A percentile compares a stretch with the other conserved stretches of the same genome.
Conservation (phyloP, 2,329 filamentous ascomycete genomes). For the Trichophyton simii region DNA sequence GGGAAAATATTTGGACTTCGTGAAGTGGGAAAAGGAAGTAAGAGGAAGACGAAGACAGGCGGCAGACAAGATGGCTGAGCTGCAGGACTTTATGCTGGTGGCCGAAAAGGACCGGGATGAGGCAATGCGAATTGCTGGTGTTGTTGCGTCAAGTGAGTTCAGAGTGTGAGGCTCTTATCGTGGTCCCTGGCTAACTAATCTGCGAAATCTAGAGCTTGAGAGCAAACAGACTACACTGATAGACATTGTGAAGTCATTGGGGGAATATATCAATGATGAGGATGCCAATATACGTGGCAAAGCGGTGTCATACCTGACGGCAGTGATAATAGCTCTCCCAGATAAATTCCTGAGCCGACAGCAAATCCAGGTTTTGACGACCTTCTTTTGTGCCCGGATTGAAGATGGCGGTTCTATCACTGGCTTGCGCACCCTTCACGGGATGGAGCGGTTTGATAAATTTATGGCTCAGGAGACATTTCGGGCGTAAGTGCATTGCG, state of each 20-base stretch:
- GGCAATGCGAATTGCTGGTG: constrained; percentile 33
- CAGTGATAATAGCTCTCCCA: constrained; percentile 37
- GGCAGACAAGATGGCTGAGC: constrained; percentile 32
- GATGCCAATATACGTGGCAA: constrained; percentile 49
- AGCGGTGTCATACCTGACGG: constrained; percentile 36
- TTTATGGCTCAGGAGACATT: constrained; percentile 43
- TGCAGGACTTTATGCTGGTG: constrained; percentile 38
- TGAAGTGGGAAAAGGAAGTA: background rate
- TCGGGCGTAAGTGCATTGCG: constrained; percentile 35
- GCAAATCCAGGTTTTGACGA: constrained; percentile 49
- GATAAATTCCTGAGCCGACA: constrained; percentile 47
- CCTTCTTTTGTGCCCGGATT: constrained; percentile 53
- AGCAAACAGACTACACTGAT: constrained; percentile 49
- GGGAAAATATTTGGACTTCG: background rate
- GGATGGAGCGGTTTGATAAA: constrained; percentile 47
- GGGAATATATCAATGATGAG: constrained; percentile 56
- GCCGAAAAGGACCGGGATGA: constrained; percentile 36
- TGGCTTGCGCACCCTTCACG: constrained; percentile 47
- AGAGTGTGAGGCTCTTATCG: background rate
- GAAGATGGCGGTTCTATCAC: constrained; percentile 50
- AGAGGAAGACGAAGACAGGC: background rate
- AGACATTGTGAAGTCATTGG: constrained; percentile 50
- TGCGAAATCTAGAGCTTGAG: constrained; percentile 40
- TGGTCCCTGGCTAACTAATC: constrained; percentile 15
- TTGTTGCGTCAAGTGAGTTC: constrained; percentile 32